Evolutionary conservation across 345 rosid species (phyloP).

Genomic region (Citropsis articulata): DNA sequence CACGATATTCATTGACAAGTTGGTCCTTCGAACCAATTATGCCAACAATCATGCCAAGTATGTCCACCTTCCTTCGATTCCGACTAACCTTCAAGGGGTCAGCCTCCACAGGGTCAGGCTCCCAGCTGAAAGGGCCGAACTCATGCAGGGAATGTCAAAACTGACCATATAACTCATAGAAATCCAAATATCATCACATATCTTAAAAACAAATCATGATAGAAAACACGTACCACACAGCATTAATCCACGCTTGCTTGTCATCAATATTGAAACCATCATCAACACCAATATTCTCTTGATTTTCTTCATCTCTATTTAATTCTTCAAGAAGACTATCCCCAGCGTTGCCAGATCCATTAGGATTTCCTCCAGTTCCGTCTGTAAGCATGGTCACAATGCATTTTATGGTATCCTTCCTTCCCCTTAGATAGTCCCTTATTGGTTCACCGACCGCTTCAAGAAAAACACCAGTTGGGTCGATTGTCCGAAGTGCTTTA

Average conservation of each 20-base stretch:
- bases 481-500: conserved; percentile 89
- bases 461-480: conserved; percentile 90
- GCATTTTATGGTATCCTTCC: conserved; percentile 96
- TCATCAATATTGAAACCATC: conserved; percentile 84
- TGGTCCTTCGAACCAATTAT: conserved; percentile 96
- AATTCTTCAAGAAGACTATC: conserved; percentile 98
- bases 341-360: conserved; percentile 78
- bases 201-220: not conserved
- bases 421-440: conserved; percentile 82
- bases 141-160: conserved; percentile 15
- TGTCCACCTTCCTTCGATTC: conserved; percentile 81
- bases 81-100: conserved; percentile 85
- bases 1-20: conserved; percentile 88
- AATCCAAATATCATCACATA: not conserved
- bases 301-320: conserved; percentile 89
- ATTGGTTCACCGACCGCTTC: conserved; percentile 98
- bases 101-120: conserved; percentile 95
- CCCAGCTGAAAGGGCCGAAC: conserved; percentile 66
- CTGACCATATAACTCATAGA: conserved; percentile 11
- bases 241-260: conserved; percentile 85
- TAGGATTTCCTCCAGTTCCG: conserved; percentile 81
- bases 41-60: conserved; percentile 90
- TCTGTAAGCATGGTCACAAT: conserved; percentile 97
- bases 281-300: conserved; percentile 60
- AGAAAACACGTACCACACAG: conserved; percentile 45